Evolutionary conservation across 768 basidiomycete species (phyloP).

Genomic region (Boletus sensibilis): DNA sequence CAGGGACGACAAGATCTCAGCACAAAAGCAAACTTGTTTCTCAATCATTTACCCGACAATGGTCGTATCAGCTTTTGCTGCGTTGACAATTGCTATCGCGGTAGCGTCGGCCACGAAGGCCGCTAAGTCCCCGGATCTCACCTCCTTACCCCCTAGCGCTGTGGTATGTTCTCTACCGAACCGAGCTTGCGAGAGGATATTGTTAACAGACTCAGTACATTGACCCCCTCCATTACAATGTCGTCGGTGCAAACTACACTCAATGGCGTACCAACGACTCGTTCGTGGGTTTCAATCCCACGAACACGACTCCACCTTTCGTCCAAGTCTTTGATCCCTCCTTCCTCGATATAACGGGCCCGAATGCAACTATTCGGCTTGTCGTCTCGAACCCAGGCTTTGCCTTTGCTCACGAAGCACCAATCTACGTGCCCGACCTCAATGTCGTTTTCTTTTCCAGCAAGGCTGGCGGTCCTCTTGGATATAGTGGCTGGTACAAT

Average conservation of each 20-base stretch:
- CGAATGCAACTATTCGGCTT: constrained; percentile 53
- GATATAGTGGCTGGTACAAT: constrained; percentile 60
- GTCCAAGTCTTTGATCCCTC: constrained; percentile 54
- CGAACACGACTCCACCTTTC: constrained; percentile 54
- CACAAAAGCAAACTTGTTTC: too few relatives aligned
- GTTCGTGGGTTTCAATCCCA: constrained; percentile 57
- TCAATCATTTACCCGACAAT: too few relatives aligned
- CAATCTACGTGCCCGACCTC: constrained; percentile 59
- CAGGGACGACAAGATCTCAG: too few relatives aligned
- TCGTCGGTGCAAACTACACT: constrained; percentile 46
- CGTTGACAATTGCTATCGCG: neutral
- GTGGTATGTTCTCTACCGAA: constrained; percentile 14
- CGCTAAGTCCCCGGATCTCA: neutral
- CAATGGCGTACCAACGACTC: constrained; percentile 39
- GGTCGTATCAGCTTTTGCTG: neutral
- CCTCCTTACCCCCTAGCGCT: constrained; percentile 16
- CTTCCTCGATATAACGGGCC: constrained; percentile 62
- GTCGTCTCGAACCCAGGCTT: constrained; percentile 63
- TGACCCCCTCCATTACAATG: constrained; percentile 50
- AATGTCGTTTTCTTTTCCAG: constrained; percentile 74
- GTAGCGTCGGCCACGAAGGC: neutral
- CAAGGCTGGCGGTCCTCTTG: constrained; percentile 65
- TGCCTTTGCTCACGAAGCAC: constrained; percentile 80
- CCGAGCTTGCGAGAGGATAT: neutral
- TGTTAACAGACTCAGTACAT: constrained; percentile 39